A percentile compares a stretch with the other conserved stretches of the same genome.
Evolutionary conservation across 2,329 filamentous ascomycete species (phyloP).

Genomic region (Pseudogymnoascus sp.): DNA sequence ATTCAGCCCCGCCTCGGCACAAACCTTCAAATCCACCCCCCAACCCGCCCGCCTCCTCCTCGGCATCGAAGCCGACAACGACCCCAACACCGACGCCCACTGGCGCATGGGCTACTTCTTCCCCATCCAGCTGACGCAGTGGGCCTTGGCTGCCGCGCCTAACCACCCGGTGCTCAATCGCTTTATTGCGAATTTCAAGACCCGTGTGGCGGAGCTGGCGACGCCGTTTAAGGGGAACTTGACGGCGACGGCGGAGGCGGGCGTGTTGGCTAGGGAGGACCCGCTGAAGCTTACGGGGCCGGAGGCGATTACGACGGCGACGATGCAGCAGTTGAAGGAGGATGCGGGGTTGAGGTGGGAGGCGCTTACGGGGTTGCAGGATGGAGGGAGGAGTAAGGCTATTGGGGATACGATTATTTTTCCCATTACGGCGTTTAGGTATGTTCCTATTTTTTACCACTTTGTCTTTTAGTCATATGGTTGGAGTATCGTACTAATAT

Average conservation of each 20-base stretch:
- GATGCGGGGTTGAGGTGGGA: constrained; percentile 27
- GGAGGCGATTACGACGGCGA: constrained; percentile 26
- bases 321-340: constrained; percentile 21
- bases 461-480: neutral
- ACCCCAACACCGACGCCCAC: constrained; percentile 22
- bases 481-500: neutral
- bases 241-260: constrained; percentile 1
- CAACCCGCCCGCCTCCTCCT: constrained; percentile 23
- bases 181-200: constrained; percentile 23
- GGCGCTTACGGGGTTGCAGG: constrained; percentile 25
- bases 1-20: constrained; percentile 18
- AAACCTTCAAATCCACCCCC: neutral
- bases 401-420: constrained; percentile 29
- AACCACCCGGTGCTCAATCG: constrained; percentile 25
- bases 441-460: neutral
- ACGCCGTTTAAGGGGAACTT: neutral
- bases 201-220: constrained; percentile 12
- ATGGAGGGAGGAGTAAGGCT: constrained; percentile 26
- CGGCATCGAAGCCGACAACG: constrained; percentile 29
- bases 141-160: constrained; percentile 26
- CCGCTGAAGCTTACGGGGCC: constrained; percentile 28
- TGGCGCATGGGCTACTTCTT: constrained; percentile 31
- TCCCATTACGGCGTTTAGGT: constrained; percentile 31
- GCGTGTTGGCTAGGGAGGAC: constrained; percentile 21
- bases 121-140: constrained; percentile 29